A percentile compares a stretch with the other conserved stretches of the same genome.
Evolutionary conservation across 2,329 filamentous ascomycete species (phyloP).

Genomic region (Pseudopithomyces chartarum): DNA sequence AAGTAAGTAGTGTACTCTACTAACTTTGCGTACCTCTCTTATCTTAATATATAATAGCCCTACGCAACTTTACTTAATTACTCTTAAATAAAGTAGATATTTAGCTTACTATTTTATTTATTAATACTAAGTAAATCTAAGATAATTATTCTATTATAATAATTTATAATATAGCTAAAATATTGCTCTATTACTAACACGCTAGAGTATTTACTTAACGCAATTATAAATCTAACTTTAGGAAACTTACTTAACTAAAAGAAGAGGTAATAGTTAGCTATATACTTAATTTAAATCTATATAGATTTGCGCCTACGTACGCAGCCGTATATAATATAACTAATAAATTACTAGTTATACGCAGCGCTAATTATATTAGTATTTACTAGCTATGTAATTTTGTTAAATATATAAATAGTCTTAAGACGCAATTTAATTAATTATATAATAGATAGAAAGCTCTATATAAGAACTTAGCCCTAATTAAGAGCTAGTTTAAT

Average conservation of each 20-base stretch:
- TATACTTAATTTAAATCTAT: too few relatives aligned
- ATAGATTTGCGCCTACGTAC: too few relatives aligned
- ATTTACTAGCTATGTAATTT: too few relatives aligned
- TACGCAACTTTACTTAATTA: not conserved
- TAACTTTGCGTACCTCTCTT: not conserved
- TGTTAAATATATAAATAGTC: too few relatives aligned
- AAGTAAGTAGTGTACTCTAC: not conserved
- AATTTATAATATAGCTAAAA: not conserved
- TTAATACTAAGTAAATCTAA: not conserved
- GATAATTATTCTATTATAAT: not conserved
- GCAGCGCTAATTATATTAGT: too few relatives aligned
- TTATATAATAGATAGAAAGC: too few relatives aligned
- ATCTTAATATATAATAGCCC: not conserved
- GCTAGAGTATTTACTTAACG: not conserved
- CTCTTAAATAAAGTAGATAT: not conserved
- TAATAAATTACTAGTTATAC: not conserved
- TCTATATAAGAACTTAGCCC: too few relatives aligned
- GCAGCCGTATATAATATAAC: not conserved
- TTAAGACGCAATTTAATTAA: too few relatives aligned
- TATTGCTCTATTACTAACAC: not conserved
- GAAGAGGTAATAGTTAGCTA: too few relatives aligned
- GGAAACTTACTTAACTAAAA: too few relatives aligned
- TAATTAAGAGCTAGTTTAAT: too few relatives aligned
- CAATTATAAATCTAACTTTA: not conserved
- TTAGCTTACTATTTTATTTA: not conserved